phyloP scores from a whole-genome alignment of 139 green algal genomes.

The Volvox africanus region DNA sequence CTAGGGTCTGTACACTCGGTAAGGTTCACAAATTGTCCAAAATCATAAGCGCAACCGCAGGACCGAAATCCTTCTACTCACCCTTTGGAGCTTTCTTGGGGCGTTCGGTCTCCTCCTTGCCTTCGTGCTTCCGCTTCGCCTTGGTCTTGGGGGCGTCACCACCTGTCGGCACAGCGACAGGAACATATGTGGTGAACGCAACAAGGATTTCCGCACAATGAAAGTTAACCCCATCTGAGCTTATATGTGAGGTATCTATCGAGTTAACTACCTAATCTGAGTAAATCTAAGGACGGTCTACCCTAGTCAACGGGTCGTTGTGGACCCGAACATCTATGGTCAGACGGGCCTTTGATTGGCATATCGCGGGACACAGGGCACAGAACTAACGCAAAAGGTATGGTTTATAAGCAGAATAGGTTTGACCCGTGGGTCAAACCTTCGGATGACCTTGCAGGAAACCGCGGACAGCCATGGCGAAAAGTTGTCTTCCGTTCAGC shows the following conservation, averaged over 20 bases:
- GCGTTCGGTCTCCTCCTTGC: background rate
- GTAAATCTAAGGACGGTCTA: too few relatives aligned
- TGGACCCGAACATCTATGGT: too few relatives aligned
- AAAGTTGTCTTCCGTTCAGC: background rate
- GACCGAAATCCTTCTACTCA: background rate
- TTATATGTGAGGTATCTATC: too few relatives aligned
- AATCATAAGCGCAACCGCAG: too few relatives aligned
- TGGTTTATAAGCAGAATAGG: background rate
- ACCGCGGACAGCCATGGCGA: background rate
- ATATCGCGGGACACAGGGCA: background rate
- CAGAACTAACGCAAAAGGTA: background rate
- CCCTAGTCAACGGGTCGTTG: too few relatives aligned
- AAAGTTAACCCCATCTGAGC: too few relatives aligned
- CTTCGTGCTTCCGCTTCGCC: constrained; percentile 25
- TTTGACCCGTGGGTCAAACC: background rate
- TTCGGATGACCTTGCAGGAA: background rate
- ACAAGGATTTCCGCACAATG: too few relatives aligned
- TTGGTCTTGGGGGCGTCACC: constrained; percentile 25
- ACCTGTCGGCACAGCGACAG: background rate
- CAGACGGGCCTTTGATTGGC: background rate
- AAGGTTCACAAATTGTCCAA: too few relatives aligned
- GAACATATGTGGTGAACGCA: background rate
- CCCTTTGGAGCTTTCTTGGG: constrained; percentile 38
- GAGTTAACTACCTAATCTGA: too few relatives aligned
- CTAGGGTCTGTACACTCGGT: too few relatives aligned